Base-by-base conservation (phyloP, 140 eudicot species). In the Stevia rebaudiana region DNA sequence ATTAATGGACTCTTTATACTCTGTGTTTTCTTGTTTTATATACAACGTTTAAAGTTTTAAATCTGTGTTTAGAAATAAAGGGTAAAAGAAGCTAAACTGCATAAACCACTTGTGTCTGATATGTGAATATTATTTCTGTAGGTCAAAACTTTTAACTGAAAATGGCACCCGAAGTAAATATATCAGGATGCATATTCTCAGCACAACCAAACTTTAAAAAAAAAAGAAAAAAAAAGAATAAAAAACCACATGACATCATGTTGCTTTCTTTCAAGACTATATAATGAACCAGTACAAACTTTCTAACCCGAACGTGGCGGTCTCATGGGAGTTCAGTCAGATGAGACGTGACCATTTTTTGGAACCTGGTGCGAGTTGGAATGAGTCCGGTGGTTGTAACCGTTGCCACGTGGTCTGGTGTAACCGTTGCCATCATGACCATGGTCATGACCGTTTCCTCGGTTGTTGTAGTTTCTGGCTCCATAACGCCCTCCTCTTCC, bases 401-500 rank as follows among this genome's bases (percentile, higher is more conserved):
- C 95, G 40, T 86, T 87, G 56, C 86, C 91, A 74, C 87, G 83
- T 7, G 83, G 67, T 80, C 90, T 78, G 77, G 41, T 76, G 88
- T 79, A 76, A 16, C 78, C 83, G 1, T 67, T 58, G 12, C 80
- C 85, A 39, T 78, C 85, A 47, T 82, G 88, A 18, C 78, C 77
- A 21, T 56, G 72, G 28, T 67, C 78, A 0, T 81, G 82, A 18
- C 78, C 76, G 15, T 63, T 77, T 36, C 73, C 80, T 54, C 88
- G 43, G 59, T 22, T 74, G 50, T 79, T 65, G 8, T 55, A 82
- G 72, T 74, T 78, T 64, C 85, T 79, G 41, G 72, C 83, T 63
- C 94, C 84, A 43, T 66, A 78, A 3, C 87, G 84, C 8, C 91
- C 98, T 79, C 95, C 98, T 79, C 88, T 80, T 49, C 80, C 83